Conservation (phyloP, 2,329 filamentous ascomycete genomes). For the Coniochaeta sp. region DNA sequence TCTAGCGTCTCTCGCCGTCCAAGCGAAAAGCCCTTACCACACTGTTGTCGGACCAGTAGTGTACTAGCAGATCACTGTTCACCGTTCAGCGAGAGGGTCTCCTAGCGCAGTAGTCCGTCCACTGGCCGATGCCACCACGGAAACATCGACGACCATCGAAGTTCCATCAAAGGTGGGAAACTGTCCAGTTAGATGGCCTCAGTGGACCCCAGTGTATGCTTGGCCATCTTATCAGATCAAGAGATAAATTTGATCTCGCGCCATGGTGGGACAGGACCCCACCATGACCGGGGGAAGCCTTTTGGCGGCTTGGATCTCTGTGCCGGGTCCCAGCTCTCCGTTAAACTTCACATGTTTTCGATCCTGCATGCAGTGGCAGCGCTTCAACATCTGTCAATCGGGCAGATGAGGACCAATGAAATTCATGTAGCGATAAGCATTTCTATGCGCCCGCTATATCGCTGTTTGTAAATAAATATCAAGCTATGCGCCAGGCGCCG, state of each 20-base stretch:
- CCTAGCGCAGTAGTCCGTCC: not conserved
- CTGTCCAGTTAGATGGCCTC: not conserved
- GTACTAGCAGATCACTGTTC: not conserved
- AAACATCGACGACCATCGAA: not conserved
- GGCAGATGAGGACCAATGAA: no score
- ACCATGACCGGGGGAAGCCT: not conserved
- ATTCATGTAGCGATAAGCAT: no score
- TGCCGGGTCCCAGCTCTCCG: no score
- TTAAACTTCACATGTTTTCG: no score
- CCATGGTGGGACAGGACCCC: not conserved
- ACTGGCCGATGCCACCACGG: not conserved
- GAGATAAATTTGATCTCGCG: conserved; percentile 30
- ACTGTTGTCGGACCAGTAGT: not conserved
- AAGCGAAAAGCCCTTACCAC: not conserved
- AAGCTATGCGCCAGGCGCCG: no score
- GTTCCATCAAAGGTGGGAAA: not conserved
- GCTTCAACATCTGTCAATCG: no score
- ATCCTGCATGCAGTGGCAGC: no score
- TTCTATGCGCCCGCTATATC: no score
- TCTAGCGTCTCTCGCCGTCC: not conserved
- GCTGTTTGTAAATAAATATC: no score
- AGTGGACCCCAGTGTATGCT: not conserved
- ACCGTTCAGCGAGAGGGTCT: not conserved
- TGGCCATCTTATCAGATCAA: conserved; percentile 44
- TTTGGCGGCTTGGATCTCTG: not conserved